Evolutionary conservation across 2,329 filamentous ascomycete genomes (phyloP), one percentile per base, ranked within the genome.

Genomic region (Cercospora sp.): DNA sequence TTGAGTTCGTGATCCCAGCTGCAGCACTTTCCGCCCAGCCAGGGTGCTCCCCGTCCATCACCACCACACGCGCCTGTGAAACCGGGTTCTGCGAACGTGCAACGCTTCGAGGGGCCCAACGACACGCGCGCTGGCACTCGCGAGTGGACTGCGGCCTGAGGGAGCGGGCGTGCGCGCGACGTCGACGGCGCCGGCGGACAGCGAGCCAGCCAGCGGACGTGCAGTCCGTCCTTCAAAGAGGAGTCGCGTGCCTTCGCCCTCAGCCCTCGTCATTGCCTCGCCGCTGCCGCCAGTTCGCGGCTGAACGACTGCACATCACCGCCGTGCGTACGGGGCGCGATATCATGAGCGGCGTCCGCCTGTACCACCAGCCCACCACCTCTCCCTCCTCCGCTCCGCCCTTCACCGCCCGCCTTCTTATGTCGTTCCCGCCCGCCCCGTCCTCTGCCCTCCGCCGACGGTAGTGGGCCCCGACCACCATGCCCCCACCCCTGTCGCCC

Each of bases 401-500:
- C 33, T 10, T 40, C 28, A n/a, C 63, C 18, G 45, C 45, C 45
- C 45, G n/a, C n/a, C 53, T 42, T n/a, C 57, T 60, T 59, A 68
- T 68, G 67, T 68, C 63, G 30, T 18, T 42, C 36, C 33, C 48
- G 26, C 33, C 57, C 36, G 31, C 51, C 48, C 48, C 18, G 48
- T 33, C 60, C 65, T 63, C 62, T 26, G 31, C 57, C 55, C 48
- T 48, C 36, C 57, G 64, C 64, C 42, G 40, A 57, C 51, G 48
- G 51, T 64, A 57, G 58, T 51, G 36, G 36, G 40, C 57, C 58
- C 42, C 45, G 18, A 36, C 67, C 63, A 62, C 55, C 51, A 65
- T 65, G 63, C 58, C 67, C 36, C 67, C 67, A 30, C 67, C 63
- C 48, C 59, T 65, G 28, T 65, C 67, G n/a, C 63, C 67, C 45